These are phyloP conservation scores for Arxiozyma bovina DNA, from an alignment of 1,139 yeast species.

Conservation along the genomic window DNA sequence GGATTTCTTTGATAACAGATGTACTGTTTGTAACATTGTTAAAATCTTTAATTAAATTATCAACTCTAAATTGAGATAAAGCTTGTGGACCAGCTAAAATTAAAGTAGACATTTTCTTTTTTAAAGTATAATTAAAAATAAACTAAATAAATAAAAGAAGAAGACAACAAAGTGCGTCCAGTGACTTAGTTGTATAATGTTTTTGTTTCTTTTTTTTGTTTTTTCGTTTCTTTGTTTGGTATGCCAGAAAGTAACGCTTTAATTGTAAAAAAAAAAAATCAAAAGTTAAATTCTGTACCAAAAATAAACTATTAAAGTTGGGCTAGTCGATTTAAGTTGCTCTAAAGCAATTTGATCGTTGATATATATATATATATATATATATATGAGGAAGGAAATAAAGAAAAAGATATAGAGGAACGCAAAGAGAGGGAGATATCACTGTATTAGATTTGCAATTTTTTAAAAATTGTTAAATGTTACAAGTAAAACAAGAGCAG, in stretches of 20 bases:
- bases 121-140: not conserved
- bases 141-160: not conserved
- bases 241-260: not conserved
- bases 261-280: no score
- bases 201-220: not conserved
- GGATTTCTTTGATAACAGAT: slow-evolving; percentile 56
- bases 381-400: no score
- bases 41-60: slow-evolving; percentile 61
- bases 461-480: no score
- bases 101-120: slow-evolving; percentile 37
- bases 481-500: no score
- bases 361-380: no score
- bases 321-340: not conserved
- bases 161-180: no score
- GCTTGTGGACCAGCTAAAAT: slow-evolving; percentile 87
- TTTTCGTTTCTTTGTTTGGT: not conserved
- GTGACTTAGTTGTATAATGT: no score
- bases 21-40: slow-evolving; percentile 46
- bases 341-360: not conserved
- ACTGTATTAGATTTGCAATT: no score
- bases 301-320: no score
- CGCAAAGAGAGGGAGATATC: not conserved
- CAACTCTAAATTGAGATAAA: slow-evolving; percentile 76
- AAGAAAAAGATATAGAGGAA: not conserved
- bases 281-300: not conserved